Evolutionary conservation across 306 rosid genomes (phyloP), one percentile per base, ranked within the genome.

Genomic region (Quercus bicolor): DNA sequence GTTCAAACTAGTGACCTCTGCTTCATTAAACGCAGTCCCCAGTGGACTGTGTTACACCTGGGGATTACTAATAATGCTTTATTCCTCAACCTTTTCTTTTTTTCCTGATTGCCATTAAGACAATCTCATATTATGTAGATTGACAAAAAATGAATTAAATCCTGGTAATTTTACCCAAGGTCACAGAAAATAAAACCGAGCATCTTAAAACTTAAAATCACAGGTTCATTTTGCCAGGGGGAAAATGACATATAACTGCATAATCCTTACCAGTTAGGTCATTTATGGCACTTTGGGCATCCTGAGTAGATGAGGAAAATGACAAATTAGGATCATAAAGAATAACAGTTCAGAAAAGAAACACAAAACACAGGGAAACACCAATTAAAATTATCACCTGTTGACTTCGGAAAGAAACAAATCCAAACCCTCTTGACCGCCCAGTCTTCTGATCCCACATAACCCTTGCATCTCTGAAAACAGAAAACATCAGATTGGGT

Each of bases 391-490:
- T 68, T 29, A 24, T 26, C 56, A 92, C 98, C 98, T 92, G 98
- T 66, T 95, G 98, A 78, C 51, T 92, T 48, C 98, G 90, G 80
- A 95, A 95, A 69, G 98, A 95, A 82, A 95, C 98, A 86, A 95
- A 95, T 52, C 98, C 98, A 88, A 95, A 95, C 53, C 98, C 98
- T 88, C 98, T 90, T 24, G 98, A 95, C 18, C 98, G 94, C 73
- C 98, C 98, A 52, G 98, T 92, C 81, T 95, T 95, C 81, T 92
- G 98, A 87, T 95, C 98, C 98, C 98, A 95, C 98, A 95, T 95
- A 78, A 95, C 98, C 86, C 97, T 90, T 72, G 98, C 98, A 87
- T 95, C 98, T 29, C 98, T 95, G 84, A 79, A 71, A 84, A 73
- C 75, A 88, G 75, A 23, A 76, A 75, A 75, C 77, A 53, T 52